Percentiles rank a stretch among this genome's conserved stretches.
Conservation (phyloP, 495 filamentous ascomycete genomes). For the Neurospora sp. region DNA sequence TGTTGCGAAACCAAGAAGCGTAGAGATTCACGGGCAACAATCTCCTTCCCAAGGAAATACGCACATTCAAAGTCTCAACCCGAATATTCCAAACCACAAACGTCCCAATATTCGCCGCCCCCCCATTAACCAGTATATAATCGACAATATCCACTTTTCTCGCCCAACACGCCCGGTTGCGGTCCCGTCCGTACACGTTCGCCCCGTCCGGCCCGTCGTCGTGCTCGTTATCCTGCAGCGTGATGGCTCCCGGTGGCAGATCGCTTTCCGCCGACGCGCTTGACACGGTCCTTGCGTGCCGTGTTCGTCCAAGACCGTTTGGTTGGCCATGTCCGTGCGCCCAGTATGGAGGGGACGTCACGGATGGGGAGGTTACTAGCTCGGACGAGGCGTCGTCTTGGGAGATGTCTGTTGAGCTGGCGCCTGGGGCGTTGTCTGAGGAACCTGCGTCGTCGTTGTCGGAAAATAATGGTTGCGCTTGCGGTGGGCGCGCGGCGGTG, state of each 20-base stretch:
- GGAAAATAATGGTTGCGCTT: not conserved
- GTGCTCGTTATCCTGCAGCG: slow-evolving; percentile 42
- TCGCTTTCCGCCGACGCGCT: slow-evolving; percentile 38
- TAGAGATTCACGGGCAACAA: not conserved
- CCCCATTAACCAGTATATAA: slow-evolving; percentile 40
- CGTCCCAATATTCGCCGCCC: slow-evolving; percentile 41
- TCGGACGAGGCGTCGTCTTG: slow-evolving; percentile 4
- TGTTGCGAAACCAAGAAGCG: not conserved
- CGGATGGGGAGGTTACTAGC: slow-evolving; percentile 9
- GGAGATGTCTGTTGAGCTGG: not conserved
- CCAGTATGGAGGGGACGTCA: slow-evolving; percentile 28
- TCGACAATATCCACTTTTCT: slow-evolving; percentile 43
- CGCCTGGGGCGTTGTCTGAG: not conserved
- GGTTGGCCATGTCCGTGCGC: slow-evolving; percentile 1
- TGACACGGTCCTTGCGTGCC: slow-evolving; percentile 19
- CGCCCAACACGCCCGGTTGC: slow-evolving; percentile 47
- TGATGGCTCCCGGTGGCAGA: slow-evolving; percentile 35
- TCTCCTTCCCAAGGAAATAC: slow-evolving; percentile 3
- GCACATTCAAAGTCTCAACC: slow-evolving; percentile 40
- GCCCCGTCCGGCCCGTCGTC: slow-evolving; percentile 24
- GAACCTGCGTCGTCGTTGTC: not conserved
- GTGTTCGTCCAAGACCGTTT: not conserved
- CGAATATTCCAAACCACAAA: slow-evolving; percentile 48
- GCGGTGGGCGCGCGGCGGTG: not conserved
- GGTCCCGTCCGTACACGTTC: slow-evolving; percentile 23